These are phyloP conservation scores for Colletotrichum tanaceti DNA, from an alignment of 2,329 filamentous ascomycete species.

Conservation along the genomic window DNA sequence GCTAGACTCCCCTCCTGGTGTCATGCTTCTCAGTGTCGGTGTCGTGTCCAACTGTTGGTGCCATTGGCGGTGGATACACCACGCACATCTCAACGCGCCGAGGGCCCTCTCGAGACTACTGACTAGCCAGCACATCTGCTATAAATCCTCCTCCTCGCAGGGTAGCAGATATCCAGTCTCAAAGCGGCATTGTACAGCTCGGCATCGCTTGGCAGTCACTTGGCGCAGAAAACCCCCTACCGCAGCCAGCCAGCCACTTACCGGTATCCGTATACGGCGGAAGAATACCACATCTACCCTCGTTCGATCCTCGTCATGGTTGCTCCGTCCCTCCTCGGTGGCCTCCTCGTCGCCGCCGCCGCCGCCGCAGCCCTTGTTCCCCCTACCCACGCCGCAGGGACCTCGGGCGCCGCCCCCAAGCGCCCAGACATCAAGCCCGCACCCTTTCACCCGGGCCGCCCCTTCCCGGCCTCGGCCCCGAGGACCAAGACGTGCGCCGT, in stretches of 20 bases:
- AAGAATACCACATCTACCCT: neutral
- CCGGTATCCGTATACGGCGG: neutral
- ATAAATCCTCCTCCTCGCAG: conserved; percentile 33
- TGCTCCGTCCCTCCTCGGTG: conserved; percentile 33
- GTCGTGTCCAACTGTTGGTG: conserved; percentile 15
- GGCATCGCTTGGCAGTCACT: conserved; percentile 31
- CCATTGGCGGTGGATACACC: conserved; percentile 26
- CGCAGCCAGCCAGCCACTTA: neutral
- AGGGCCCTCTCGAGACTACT: neutral
- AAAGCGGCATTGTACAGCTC: neutral
- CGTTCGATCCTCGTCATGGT: conserved; percentile 22
- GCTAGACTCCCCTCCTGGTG: conserved; percentile 22
- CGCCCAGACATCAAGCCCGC: conserved; percentile 41
- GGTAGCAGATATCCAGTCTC: neutral
- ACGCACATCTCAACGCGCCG: neutral
- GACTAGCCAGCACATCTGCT: conserved; percentile 14
- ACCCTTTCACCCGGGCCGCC: conserved; percentile 40
- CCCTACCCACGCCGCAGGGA: conserved; percentile 24
- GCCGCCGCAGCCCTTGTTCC: conserved; percentile 36
- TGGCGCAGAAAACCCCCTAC: conserved; percentile 16
- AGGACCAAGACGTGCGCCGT: conserved; percentile 46
- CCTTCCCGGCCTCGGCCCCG: conserved; percentile 41
- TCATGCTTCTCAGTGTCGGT: conserved; percentile 14
- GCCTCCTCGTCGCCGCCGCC: conserved; percentile 37
- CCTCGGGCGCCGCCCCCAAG: conserved; percentile 14